A percentile compares a stretch with the other conserved stretches of the same genome.
Evolutionary conservation across 73 alveolate species (phyloP).

Genomic region (Vitrella brassicaformis): DNA sequence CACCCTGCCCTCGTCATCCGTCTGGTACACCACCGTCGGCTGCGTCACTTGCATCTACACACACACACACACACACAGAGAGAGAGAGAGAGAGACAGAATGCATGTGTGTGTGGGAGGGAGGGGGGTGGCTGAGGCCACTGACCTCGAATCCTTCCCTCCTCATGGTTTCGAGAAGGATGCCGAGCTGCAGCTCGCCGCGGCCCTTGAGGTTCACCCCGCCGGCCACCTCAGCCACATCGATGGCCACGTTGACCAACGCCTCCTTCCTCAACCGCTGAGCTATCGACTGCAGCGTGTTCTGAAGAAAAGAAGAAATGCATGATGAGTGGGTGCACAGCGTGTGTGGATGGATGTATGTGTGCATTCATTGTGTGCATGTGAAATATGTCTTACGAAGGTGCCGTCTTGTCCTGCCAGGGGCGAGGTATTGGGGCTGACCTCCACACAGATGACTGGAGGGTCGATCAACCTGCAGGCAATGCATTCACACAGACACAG

Average conservation of each 20-base stretch:
- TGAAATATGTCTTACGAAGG: slow-evolving; percentile 5
- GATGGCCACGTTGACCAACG: slow-evolving; percentile 43
- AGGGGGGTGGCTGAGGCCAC: too few relatives aligned
- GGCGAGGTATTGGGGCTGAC: slow-evolving; percentile 60
- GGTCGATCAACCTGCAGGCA: slow-evolving; percentile 56
- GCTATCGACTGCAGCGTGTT: slow-evolving; percentile 26
- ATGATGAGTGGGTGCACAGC: too few relatives aligned
- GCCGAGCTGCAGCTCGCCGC: slow-evolving; percentile 56
- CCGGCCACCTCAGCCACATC: slow-evolving; percentile 13
- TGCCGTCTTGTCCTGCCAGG: slow-evolving; percentile 63
- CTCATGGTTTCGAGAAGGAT: slow-evolving; percentile 55
- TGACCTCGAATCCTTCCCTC: slow-evolving; percentile 69
- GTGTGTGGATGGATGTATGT: too few relatives aligned
- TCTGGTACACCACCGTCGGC: slow-evolving; percentile 7
- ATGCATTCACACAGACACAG: neutral
- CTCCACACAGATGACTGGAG: slow-evolving; percentile 47
- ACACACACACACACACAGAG: slow-evolving; percentile 24
- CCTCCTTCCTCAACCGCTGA: slow-evolving; percentile 41
- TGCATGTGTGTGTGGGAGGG: too few relatives aligned
- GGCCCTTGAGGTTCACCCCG: slow-evolving; percentile 26
- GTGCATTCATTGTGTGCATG: too few relatives aligned
- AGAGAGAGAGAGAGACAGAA: slow-evolving; percentile 11
- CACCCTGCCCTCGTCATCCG: neutral
- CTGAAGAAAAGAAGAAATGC: neutral
- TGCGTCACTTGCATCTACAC: slow-evolving; percentile 34